Evolutionary conservation across 106 monocot genomes (phyloP), one percentile per base, ranked within the genome.

Genomic region (Allium cepa): DNA sequence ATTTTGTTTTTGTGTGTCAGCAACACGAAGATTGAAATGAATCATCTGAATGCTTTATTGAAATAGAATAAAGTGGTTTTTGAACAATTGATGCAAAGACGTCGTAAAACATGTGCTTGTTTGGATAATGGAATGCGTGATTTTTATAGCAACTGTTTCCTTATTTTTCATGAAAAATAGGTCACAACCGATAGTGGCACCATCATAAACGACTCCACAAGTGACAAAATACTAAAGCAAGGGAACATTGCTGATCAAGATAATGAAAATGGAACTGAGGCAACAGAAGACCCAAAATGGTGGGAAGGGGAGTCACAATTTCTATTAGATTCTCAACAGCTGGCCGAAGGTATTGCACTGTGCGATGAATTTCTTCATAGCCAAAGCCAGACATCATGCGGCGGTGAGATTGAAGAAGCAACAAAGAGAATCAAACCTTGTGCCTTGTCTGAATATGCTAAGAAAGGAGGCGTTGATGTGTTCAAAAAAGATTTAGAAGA

Each of bases 331-430:
- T 93, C 99, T 76, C 99, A 99, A 78, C 90, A 99, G 75, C 78
- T 99, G 53, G 99, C 90, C 51, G 92, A 89, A 53, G 87, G 87
- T 18, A 79, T 99, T n/a, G 88, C 92, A 26, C 49, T 93, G 36
- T 90, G 89, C 57, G 92, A 93, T 5, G 99, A 99, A 78, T 92
- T 99, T 17, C 90, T 99, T 63, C 84, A 77, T 26, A 99, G 99
- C 76, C 84, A 77, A 45, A 99, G 99, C 76, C 99, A 99, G 73
- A 67, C 83, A 62, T 87, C 93, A 18, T 90, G 84, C 72, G 84
- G 81, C 17, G 87, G 71, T 52, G 79, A 76, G 11, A 84, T 65
- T 56, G 62, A 70, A 9, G 56, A 69, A 69, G 16, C 55, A 69
- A 8, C 55, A 69, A 79, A 67, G 58, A 63, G 17, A 17, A 59